phyloP scores from a whole-genome alignment of 177 flowering plant genomes.

The Telopea speciosissima region DNA sequence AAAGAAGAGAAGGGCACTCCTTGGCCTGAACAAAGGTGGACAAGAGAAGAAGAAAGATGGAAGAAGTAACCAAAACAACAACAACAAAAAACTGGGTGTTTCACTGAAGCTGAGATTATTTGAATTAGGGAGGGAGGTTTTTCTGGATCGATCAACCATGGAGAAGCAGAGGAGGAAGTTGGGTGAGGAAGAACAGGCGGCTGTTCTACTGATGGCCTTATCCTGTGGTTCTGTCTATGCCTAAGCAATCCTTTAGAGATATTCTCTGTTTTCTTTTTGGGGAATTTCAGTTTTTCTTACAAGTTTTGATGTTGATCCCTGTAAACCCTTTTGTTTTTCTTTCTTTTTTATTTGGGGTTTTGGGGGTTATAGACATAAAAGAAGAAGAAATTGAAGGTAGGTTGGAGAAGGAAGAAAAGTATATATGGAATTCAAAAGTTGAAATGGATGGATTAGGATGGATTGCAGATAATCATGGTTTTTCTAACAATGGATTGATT shows the following conservation, averaged over 20 bases:
- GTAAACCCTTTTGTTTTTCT: neutral
- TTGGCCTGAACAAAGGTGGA: slow-evolving; percentile 20
- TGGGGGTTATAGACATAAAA: neutral
- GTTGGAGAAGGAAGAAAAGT: neutral
- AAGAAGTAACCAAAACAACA: neutral
- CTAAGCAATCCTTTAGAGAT: slow-evolving; percentile 3
- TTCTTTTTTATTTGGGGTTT: neutral
- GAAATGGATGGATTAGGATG: no score
- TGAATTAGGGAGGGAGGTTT: slow-evolving; percentile 31
- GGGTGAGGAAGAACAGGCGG: slow-evolving; percentile 78
- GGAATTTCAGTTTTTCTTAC: neutral
- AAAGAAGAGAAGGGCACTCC: slow-evolving; percentile 39
- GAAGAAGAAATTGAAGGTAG: neutral
- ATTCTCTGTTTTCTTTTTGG: neutral
- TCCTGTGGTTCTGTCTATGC: slow-evolving; percentile 65
- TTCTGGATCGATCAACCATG: slow-evolving; percentile 31
- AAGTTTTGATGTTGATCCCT: neutral
- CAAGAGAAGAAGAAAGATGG: slow-evolving; percentile 18
- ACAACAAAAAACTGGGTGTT: slow-evolving; percentile 14
- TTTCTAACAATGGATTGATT: no score
- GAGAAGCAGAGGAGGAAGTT: slow-evolving; percentile 39
- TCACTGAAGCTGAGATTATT: slow-evolving; percentile 29
- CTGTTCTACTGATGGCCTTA: slow-evolving; percentile 58
- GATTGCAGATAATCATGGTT: no score
- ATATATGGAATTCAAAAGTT: no score